phyloP scores from a whole-genome alignment of 2,329 filamentous ascomycete genomes.

The Penicillium sp. region DNA sequence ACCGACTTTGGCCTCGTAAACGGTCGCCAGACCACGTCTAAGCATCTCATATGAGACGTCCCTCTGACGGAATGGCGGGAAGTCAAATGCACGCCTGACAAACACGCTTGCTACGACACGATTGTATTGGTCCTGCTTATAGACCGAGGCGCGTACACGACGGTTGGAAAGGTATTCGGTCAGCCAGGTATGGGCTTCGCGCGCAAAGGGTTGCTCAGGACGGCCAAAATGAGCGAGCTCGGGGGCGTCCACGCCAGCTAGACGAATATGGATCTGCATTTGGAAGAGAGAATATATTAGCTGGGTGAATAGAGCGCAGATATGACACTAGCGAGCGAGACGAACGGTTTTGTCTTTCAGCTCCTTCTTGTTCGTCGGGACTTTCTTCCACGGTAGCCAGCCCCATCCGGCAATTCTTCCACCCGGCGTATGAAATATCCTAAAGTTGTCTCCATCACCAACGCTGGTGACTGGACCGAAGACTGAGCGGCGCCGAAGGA shows the following conservation, averaged over 20 bases:
- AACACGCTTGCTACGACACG: conserved; percentile 86
- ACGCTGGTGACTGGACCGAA: conserved; percentile 90
- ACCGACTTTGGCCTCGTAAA: conserved; percentile 90
- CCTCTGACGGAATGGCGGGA: conserved; percentile 59
- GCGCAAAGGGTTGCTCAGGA: conserved; percentile 79
- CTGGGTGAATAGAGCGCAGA: background rate
- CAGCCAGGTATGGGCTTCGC: conserved; percentile 84
- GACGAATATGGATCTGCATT: conserved; percentile 75
- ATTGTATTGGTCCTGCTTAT: conserved; percentile 88
- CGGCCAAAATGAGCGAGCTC: conserved; percentile 91
- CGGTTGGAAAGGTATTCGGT: conserved; percentile 70
- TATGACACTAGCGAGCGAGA: conserved; percentile 9
- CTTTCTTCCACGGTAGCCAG: conserved; percentile 74
- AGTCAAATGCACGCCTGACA: conserved; percentile 60
- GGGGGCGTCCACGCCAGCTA: conserved; percentile 92
- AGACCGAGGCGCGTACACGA: conserved; percentile 80
- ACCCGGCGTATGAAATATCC: conserved; percentile 93
- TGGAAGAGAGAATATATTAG: background rate
- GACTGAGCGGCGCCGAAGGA: conserved; percentile 75
- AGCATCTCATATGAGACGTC: conserved; percentile 94
- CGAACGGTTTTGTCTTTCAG: conserved; percentile 78
- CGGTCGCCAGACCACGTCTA: conserved; percentile 79
- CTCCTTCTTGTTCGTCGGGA: conserved; percentile 70
- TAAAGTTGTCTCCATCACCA: conserved; percentile 95
- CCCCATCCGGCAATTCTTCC: conserved; percentile 86